Conservation (phyloP, 2,329 filamentous ascomycete genomes). For the Penicillium sp. region DNA sequence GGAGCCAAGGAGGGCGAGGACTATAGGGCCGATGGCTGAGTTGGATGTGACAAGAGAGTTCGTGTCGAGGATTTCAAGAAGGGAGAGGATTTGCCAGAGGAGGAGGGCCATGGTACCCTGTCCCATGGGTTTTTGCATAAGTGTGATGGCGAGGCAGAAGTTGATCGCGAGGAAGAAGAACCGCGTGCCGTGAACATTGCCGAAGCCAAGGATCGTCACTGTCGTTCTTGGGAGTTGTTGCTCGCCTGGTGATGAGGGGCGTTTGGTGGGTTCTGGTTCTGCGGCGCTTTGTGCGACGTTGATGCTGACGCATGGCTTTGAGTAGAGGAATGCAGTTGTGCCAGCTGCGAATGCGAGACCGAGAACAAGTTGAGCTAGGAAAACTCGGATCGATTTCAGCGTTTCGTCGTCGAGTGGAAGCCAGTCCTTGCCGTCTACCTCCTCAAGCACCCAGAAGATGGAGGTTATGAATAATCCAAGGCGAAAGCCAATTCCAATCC, state of each 20-base stretch:
- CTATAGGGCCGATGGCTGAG: slow-evolving; percentile 76
- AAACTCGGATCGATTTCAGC: slow-evolving; percentile 75
- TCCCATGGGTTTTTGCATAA: slow-evolving; percentile 95
- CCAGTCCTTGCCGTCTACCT: slow-evolving; percentile 84
- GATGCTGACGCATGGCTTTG: slow-evolving; percentile 82
- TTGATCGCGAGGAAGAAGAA: slow-evolving; percentile 85
- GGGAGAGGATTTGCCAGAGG: slow-evolving; percentile 85
- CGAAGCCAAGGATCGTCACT: slow-evolving; percentile 86
- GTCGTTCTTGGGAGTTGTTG: slow-evolving; percentile 45
- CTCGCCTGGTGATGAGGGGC: slow-evolving; percentile 37
- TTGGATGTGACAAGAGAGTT: slow-evolving; percentile 65
- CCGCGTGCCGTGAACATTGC: slow-evolving; percentile 88
- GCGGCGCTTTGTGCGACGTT: slow-evolving; percentile 55
- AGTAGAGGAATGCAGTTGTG: slow-evolving; percentile 82
- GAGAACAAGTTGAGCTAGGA: slow-evolving; percentile 79
- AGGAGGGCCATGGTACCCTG: slow-evolving; percentile 80
- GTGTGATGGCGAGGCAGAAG: slow-evolving; percentile 74
- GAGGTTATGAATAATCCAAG: slow-evolving; percentile 76
- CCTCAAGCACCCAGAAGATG: slow-evolving; percentile 85
- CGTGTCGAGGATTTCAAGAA: slow-evolving; percentile 67
- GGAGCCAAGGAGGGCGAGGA: slow-evolving; percentile 85
- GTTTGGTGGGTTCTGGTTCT: slow-evolving; percentile 47
- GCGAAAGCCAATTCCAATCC: slow-evolving; percentile 82
- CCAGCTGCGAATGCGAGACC: slow-evolving; percentile 82
- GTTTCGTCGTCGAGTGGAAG: slow-evolving; percentile 64